Base-by-base conservation (phyloP, 2,329 filamentous ascomycete genomes). In the Aspergillus sp. region DNA sequence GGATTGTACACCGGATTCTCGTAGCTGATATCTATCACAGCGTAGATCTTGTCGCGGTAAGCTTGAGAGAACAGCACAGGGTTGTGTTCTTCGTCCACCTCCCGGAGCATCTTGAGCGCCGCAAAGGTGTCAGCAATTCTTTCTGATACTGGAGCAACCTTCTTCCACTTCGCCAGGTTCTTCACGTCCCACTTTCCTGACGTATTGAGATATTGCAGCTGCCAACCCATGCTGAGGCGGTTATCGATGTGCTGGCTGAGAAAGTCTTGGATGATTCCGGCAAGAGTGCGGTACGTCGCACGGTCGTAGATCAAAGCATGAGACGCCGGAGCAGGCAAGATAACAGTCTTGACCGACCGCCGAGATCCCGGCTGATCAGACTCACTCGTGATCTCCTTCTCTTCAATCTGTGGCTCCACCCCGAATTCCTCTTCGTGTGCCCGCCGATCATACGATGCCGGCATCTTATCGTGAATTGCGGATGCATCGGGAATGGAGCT, bases 111-210 rank as follows among this genome's bases (percentile, higher is more conserved):
- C 77, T 98, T 97, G 84, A 97, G 90, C 2, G 92, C 93, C 25
- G 91, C 87, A 73, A 97, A 97, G 4, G 92, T 81, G 13, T 86
- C 86, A 0, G 85, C 90, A 61, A 98, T 95, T 3, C 89, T 87
- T 1, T 84, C 83, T 0, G 91, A 96, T 1, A 96, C 90, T 0
- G 92, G 90, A 1, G 81, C 77, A 0, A 96, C 90, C 17, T 86
- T 87, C 74, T 91, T 85, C 94, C 94, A 98, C 73, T 98, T 98
- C 61, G 85, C 87, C 10, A 97, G 82, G 70, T 98, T 98, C 79
- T 98, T 98, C 66, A 98, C 92, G 71, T 97, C 94, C 94, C 94
- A 98, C 78, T 98, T 98, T 3, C 93, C 93, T 66, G 92, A 90
- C 1, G 90, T 91, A 2, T 90, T 91, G 23, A 98, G 86, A 69